Percentiles rank a stretch among this genome's conserved stretches.
Evolutionary conservation across 208 protist genomes (phyloP).

Genomic region (Paratrypanosoma confusum): DNA sequence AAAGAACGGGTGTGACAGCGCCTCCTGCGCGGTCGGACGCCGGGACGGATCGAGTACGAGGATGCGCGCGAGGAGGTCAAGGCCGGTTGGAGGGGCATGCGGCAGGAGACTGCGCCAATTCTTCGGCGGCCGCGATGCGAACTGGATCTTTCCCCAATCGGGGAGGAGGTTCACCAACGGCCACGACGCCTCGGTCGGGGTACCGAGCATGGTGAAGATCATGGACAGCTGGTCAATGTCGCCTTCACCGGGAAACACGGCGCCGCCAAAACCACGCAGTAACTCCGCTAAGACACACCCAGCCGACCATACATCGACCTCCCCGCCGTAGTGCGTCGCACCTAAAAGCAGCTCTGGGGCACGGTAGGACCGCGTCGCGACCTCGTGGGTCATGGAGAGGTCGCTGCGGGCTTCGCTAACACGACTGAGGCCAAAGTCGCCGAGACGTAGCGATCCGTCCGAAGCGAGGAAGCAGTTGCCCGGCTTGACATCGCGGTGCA

Average conservation of each 20-base stretch:
- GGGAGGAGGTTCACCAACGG: slow-evolving; percentile 84
- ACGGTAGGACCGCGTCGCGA: slow-evolving; percentile 79
- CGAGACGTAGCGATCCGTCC: slow-evolving; percentile 30
- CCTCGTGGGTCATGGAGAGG: slow-evolving; percentile 73
- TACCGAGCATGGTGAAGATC: slow-evolving; percentile 95
- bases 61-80: slow-evolving; percentile 43
- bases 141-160: slow-evolving; percentile 88
- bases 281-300: slow-evolving; percentile 89
- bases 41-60: slow-evolving; percentile 39
- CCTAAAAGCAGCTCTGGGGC: slow-evolving; percentile 85
- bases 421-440: slow-evolving; percentile 49
- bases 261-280: slow-evolving; percentile 38
- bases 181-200: slow-evolving; percentile 79
- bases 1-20: slow-evolving; percentile 63
- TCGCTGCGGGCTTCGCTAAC: slow-evolving; percentile 16
- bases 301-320: slow-evolving; percentile 84
- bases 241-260: slow-evolving; percentile 94
- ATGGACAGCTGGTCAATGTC: slow-evolving; percentile 96
- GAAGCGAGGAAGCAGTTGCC: slow-evolving; percentile 71
- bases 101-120: slow-evolving; percentile 52
- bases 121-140: slow-evolving; percentile 32
- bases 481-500: slow-evolving; percentile 87
- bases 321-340: slow-evolving; percentile 47
- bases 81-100: slow-evolving; percentile 22
- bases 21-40: slow-evolving; percentile 31